Evolutionary conservation across 129 eudicot species (phyloP).

Genomic region (Centella asiatica): DNA sequence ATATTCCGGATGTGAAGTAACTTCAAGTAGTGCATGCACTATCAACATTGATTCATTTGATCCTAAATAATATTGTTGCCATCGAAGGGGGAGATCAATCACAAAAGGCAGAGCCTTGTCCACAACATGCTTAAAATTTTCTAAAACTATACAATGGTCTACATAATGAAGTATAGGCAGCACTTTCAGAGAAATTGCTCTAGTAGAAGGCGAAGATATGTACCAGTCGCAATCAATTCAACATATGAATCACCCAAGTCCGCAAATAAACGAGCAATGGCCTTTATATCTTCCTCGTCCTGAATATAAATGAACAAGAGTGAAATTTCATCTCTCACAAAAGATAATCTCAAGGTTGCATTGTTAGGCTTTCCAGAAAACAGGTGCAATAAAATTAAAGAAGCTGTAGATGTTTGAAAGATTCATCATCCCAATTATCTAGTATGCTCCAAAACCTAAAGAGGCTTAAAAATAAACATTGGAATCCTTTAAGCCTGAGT

Average conservation of each 20-base stretch:
- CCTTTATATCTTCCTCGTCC: conserved; percentile 99
- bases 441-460: too few species aligned
- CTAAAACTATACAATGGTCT: neutral
- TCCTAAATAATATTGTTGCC: conserved; percentile 44
- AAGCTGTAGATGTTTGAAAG: neutral
- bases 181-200: neutral
- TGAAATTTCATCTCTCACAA: neutral
- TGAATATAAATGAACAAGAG: conserved; percentile 18
- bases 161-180: neutral
- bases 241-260: conserved; percentile 99
- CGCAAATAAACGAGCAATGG: conserved; percentile 92
- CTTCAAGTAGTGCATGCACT: conserved; percentile 88
- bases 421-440: neutral
- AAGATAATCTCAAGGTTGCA: neutral
- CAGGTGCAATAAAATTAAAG: too few species aligned
- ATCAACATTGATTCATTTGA: conserved; percentile 96
- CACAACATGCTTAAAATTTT: neutral
- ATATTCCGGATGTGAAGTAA: conserved; percentile 94
- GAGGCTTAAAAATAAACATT: too few species aligned
- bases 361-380: neutral
- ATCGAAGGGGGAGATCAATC: neutral
- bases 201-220: conserved; percentile 10
- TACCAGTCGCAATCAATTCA: conserved; percentile 97
- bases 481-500: too few species aligned
- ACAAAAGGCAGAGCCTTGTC: neutral